Base-by-base conservation (phyloP, 352 stramenopile species). In the Blastocystis sp. region DNA sequence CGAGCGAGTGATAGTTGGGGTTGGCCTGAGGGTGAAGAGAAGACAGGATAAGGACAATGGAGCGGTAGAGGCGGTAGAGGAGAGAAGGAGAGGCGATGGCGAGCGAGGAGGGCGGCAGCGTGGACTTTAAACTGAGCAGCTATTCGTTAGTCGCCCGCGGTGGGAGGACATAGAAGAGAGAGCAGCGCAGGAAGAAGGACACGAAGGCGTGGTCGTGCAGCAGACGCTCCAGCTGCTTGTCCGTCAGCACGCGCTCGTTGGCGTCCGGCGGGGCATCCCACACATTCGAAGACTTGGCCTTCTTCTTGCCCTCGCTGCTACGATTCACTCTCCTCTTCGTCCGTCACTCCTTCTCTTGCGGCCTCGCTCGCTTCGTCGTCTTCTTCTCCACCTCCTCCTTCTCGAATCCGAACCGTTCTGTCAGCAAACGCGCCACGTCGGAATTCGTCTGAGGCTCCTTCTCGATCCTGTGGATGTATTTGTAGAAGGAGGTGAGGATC, bases 121-220 rank as follows among this genome's bases (percentile, higher is more conserved):
- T 41, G 28, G 23, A 41, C 43, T 74, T 74, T 41, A 74, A 74
- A 74, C 34, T 74, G 28, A 74, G 40, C 2, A 74, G 41, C 64
- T 74, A 74, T 7, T n/a, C 19, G 41, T 52, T 17, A 74, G 19
- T 7, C 0, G 7, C 21, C 17, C 40, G 9, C 1, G 41, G 11
- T 48, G 34, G 34, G 2, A 0, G 17, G 41, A 74, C 64, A 45
- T 52, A 74, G 21, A 45, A 9, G 17, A 74, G 7, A 1, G 41
- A 17, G 28, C 21, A 74, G 17, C 43, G 64, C 7, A 74, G 40
- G 11, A 74, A 23, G 21, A 74, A 41, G 10, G 19, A 5, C 4
- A 74, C 7, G 23, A 28, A 74, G 19, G 5, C 48, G 5, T 56
- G 48, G 5, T 56, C 5, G 5, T 14, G 5, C 5, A 56, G 48